Base-by-base conservation (phyloP, 1,284 basidiomycete genomes). In the Tilletia walkeri region DNA sequence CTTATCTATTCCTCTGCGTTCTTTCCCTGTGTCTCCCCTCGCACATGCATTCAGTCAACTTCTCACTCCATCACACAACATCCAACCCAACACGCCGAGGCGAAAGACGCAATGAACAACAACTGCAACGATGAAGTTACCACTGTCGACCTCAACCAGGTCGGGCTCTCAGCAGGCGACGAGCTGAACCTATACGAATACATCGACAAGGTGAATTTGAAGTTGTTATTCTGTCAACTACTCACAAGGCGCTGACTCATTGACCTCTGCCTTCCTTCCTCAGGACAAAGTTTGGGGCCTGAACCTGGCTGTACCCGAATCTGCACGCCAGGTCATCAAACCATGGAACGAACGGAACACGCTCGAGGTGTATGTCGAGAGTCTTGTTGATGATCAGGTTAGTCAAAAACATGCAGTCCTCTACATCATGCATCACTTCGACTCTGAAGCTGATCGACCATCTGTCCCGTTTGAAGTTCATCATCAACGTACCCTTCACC, bases 401-500 rank as follows among this genome's bases (percentile, higher is more conserved):
- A 30, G 24, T 45, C 41, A 14, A 45, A 45, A 14, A 7, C 9
- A 45, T 7, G 41, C 6, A 45, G 41, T 45, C 14, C 9, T 45
- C 9, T 45, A 0, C 41, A 1, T 14, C 14, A 14, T 45, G 41
- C 41, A 7, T 14, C 3, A 9, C 41, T 45, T 14, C 41, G 41
- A 9, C 41, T 14, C 1, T 14, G 41, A 3, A 1, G 14, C 14
- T 14, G 9, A 45, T 45, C 1, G 3, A 14, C 41, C 3, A 9
- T 45, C 41, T 45, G 1, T 9, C 41, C 14, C 41, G 6, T 14
- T 45, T 45, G 24, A 36, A 68, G 73, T 66, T 82, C 65, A 79
- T 80, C 68, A 75, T 82, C 72, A 82, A 75, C 34, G 73, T 82
- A 3, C 81, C 81, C 12, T 82, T 82, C 67, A 78, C 77, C 16